phyloP scores from a whole-genome alignment of 2,329 filamentous ascomycete species.

The Aureobasidium sp. region DNA sequence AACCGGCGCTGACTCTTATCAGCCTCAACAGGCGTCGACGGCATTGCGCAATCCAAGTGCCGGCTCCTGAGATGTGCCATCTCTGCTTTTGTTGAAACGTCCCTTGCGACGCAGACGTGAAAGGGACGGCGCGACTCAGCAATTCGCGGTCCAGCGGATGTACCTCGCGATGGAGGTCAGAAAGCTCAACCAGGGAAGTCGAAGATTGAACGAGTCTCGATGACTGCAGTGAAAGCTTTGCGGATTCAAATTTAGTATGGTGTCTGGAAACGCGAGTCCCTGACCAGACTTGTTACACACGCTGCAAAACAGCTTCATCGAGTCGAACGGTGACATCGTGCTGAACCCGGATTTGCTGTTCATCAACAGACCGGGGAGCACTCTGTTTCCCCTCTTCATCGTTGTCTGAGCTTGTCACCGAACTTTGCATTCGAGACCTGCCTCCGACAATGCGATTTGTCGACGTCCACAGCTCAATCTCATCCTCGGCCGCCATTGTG shows the following conservation, averaged over 20 bases:
- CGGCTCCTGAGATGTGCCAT: no score
- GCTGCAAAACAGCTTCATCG: not conserved
- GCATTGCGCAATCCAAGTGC: not conserved
- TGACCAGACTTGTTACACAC: not conserved
- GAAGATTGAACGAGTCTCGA: no score
- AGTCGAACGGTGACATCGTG: not conserved
- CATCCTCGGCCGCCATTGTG: not conserved
- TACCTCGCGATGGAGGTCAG: not conserved
- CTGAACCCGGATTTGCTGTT: not conserved
- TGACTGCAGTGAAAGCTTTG: not conserved
- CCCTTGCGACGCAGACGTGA: not conserved
- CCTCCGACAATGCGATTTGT: not conserved
- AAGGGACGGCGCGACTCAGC: not conserved
- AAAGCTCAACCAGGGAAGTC: not conserved
- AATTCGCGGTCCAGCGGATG: not conserved
- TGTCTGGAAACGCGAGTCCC: not conserved
- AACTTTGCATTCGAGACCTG: not conserved
- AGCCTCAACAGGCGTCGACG: not conserved
- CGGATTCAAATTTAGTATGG: not conserved
- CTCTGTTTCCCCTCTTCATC: not conserved
- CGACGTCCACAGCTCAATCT: conserved; percentile 5
- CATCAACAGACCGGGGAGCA: not conserved
- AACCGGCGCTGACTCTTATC: not conserved
- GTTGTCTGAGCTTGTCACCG: not conserved
- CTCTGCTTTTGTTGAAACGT: no score